A percentile compares a stretch with the other conserved stretches of the same genome.
phyloP scores from a whole-genome alignment of 2,329 filamentous ascomycete species.

The Paracoccidioides brasiliensis region DNA sequence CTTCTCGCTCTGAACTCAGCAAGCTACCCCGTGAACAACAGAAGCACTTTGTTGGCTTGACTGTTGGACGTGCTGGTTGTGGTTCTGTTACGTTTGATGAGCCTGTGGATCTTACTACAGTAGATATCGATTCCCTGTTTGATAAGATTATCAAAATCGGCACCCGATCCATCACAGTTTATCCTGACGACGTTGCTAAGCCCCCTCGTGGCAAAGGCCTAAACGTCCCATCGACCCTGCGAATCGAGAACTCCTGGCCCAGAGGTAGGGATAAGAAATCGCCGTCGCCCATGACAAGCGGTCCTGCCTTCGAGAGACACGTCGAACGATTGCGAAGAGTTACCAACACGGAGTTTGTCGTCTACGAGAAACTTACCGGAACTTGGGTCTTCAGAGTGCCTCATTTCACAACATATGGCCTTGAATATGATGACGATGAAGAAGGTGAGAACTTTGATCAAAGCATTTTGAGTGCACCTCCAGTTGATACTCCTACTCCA shows the following conservation, averaged over 20 bases:
- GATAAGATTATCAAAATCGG: constrained; percentile 63
- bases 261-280: constrained; percentile 50
- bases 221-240: constrained; percentile 79
- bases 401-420: constrained; percentile 90
- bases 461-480: constrained; percentile 37
- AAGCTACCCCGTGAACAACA: constrained; percentile 70
- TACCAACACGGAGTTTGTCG: constrained; percentile 64
- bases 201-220: constrained; percentile 74
- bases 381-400: constrained; percentile 88
- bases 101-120: constrained; percentile 66
- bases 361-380: constrained; percentile 66
- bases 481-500: constrained; percentile 37
- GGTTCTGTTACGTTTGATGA: constrained; percentile 72
- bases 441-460: constrained; percentile 35
- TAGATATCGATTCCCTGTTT: constrained; percentile 69
- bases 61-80: constrained; percentile 68
- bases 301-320: constrained; percentile 65
- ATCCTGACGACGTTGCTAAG: constrained; percentile 61
- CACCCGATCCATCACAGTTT: constrained; percentile 75
- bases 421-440: constrained; percentile 63
- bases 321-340: constrained; percentile 69
- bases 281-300: constrained; percentile 44
- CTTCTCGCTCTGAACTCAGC: constrained; percentile 59
- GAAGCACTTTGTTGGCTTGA: constrained; percentile 59
- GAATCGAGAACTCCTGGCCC: constrained; percentile 88